Conservation (phyloP, 2,329 filamentous ascomycete genomes). For the Sporothrix inflata region DNA sequence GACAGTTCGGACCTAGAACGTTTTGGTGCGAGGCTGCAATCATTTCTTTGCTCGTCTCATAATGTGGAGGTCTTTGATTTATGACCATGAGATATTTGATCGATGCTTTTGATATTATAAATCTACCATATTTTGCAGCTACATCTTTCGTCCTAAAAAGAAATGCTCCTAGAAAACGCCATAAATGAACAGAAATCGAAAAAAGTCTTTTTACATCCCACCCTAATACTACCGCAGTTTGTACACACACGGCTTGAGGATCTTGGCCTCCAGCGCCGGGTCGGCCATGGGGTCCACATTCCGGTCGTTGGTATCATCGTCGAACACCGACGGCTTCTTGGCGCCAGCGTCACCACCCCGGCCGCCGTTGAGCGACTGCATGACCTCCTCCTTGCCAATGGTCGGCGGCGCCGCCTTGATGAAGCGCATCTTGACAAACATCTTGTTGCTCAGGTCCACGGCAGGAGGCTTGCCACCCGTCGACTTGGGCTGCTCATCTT, state of each 20-base stretch:
- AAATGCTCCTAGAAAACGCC: conserved; percentile 1
- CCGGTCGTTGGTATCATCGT: conserved; percentile 60
- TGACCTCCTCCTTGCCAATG: conserved; percentile 71
- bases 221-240: conserved; percentile 69
- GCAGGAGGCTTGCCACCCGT: conserved; percentile 49
- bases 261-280: conserved; percentile 62
- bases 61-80: no score
- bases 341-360: conserved; percentile 29
- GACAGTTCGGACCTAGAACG: no score
- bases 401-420: conserved; percentile 76
- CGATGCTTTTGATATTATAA: not conserved
- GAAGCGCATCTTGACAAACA: conserved; percentile 98
- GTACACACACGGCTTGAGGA: conserved; percentile 94
- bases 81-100: not conserved
- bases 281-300: conserved; percentile 58
- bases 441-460: conserved; percentile 86
- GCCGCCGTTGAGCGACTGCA: conserved; percentile 20
- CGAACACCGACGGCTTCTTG: conserved; percentile 59
- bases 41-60: no score
- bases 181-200: not conserved
- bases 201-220: no score
- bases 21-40: no score
- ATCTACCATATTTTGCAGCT: not conserved
- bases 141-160: not conserved
- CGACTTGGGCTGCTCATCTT: conserved; percentile 44